Percentiles rank a stretch among this genome's conserved stretches.
phyloP scores from a whole-genome alignment of 2,329 filamentous ascomycete species.

The Ophiostoma himal-ulmi region DNA sequence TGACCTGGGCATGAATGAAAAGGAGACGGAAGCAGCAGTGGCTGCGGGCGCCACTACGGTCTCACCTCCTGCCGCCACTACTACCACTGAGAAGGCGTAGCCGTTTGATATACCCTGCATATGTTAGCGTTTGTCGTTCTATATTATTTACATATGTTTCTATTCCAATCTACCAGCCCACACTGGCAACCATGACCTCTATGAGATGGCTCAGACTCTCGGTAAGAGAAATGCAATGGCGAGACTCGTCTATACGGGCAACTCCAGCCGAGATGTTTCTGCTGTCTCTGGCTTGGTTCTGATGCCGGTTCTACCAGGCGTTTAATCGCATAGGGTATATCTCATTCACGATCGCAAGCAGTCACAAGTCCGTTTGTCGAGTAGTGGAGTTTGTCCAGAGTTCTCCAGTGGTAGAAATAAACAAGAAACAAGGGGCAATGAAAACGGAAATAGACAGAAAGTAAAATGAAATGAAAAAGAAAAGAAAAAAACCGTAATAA shows the following conservation, averaged over 20 bases:
- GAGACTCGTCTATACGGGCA: not conserved
- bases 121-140: not conserved
- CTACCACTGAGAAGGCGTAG: not conserved
- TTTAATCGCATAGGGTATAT: not conserved
- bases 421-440: too few relatives aligned
- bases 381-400: not conserved
- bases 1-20: slow-evolving; percentile 10
- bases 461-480: not conserved
- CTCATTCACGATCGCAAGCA: not conserved
- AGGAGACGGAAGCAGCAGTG: not conserved
- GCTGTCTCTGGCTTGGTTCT: not conserved
- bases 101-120: not conserved
- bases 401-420: not conserved
- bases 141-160: not conserved
- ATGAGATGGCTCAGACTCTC: not conserved
- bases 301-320: not conserved
- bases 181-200: not conserved
- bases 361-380: not conserved
- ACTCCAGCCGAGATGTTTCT: not conserved
- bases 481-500: not conserved
- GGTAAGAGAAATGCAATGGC: not conserved
- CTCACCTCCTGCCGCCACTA: not conserved
- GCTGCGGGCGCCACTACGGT: not conserved
- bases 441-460: not conserved
- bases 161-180: too few relatives aligned